Percentiles rank a stretch among this genome's conserved stretches.
These are phyloP conservation scores for Teratosphaeria pseudoeucalypti DNA, from an alignment of 2,329 filamentous ascomycete genomes.

Conservation along the genomic window DNA sequence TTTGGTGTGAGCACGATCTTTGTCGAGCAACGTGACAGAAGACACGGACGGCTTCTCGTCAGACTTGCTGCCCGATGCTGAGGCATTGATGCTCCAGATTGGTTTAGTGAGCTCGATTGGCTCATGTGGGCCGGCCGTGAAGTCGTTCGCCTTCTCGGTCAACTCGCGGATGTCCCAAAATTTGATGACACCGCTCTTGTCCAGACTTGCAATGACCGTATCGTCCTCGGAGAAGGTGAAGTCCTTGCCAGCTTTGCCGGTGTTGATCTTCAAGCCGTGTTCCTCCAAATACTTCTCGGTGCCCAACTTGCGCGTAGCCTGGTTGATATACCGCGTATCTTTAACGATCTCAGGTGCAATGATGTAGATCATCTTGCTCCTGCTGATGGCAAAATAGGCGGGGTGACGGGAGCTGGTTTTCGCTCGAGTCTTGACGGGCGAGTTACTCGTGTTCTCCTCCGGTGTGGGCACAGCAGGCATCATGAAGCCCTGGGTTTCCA, in stretches of 20 bases:
- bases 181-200: constrained; percentile 91
- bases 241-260: constrained; percentile 95
- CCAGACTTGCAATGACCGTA: constrained; percentile 82
- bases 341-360: constrained; percentile 54
- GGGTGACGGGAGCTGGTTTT: constrained; percentile 81
- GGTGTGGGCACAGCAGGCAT: constrained; percentile 77
- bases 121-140: constrained; percentile 25
- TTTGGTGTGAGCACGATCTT: constrained; percentile 85
- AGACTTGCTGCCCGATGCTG: constrained; percentile 19
- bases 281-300: constrained; percentile 80
- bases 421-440: constrained; percentile 79
- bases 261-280: constrained; percentile 85
- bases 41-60: constrained; percentile 91
- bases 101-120: constrained; percentile 65
- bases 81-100: constrained; percentile 71
- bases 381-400: constrained; percentile 88
- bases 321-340: constrained; percentile 39
- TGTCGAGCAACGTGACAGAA: constrained; percentile 91
- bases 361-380: constrained; percentile 92
- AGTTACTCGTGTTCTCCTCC: constrained; percentile 83
- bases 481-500: constrained; percentile 78
- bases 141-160: constrained; percentile 40
- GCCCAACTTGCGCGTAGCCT: constrained; percentile 55
- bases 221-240: constrained; percentile 98
- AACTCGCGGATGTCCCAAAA: constrained; percentile 95